Evolutionary conservation across 2,329 filamentous ascomycete species (phyloP).

Genomic region (Penicillium sp.): DNA sequence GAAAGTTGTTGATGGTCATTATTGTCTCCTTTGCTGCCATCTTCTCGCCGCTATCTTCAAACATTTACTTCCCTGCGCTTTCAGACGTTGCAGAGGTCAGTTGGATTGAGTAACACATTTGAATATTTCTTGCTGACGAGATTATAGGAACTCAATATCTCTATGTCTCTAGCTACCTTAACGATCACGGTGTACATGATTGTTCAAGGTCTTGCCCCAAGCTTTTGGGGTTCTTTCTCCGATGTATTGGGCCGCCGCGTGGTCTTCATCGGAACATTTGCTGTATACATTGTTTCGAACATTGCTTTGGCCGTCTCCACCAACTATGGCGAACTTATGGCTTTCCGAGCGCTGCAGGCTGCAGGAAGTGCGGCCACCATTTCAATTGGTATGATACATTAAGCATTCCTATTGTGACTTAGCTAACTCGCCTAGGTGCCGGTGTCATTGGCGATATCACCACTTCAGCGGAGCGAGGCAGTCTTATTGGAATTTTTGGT

Average conservation of each 20-base stretch:
- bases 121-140: background rate
- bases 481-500: conserved; percentile 38
- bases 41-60: conserved; percentile 45
- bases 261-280: conserved; percentile 46
- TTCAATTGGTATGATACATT: conserved; percentile 40
- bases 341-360: conserved; percentile 49
- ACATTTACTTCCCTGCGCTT: conserved; percentile 48
- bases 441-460: conserved; percentile 45
- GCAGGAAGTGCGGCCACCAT: conserved; percentile 49
- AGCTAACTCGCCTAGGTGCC: conserved; percentile 22
- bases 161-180: conserved; percentile 29
- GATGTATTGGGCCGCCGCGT: conserved; percentile 47
- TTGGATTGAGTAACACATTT: background rate
- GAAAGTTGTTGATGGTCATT: conserved; percentile 39
- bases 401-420: background rate
- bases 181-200: conserved; percentile 48
- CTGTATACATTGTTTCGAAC: conserved; percentile 49
- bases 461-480: conserved; percentile 37
- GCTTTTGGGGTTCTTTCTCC: conserved; percentile 50
- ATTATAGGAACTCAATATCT: conserved; percentile 23
- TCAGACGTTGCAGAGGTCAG: conserved; percentile 23
- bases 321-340: conserved; percentile 44
- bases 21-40: conserved; percentile 40
- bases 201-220: conserved; percentile 50
- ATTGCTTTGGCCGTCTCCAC: conserved; percentile 45